Percentiles rank a stretch among this genome's conserved stretches.
These are phyloP conservation scores for Xerocomus brunneocitrinus DNA, from an alignment of 768 basidiomycete genomes.

Conservation along the genomic window DNA sequence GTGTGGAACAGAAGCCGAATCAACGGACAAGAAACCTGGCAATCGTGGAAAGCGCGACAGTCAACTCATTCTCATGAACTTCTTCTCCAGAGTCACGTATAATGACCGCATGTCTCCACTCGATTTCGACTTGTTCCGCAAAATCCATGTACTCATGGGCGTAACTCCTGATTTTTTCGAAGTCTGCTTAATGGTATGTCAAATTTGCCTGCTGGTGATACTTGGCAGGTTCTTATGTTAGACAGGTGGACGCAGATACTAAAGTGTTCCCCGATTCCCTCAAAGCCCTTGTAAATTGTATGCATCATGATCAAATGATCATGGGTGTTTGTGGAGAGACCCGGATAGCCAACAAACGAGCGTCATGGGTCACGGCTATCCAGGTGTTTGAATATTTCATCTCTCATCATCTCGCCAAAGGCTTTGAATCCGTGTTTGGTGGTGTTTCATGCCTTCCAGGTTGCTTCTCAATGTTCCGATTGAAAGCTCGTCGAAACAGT, in stretches of 20 bases:
- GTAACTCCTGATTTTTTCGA: constrained; percentile 99
- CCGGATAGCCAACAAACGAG: constrained; percentile 95
- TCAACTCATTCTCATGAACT: constrained; percentile 99
- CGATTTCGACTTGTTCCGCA: constrained; percentile 97
- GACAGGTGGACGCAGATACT: constrained; percentile 96
- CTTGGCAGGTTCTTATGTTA: constrained; percentile 9
- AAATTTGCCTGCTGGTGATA: constrained; percentile 6
- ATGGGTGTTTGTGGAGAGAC: constrained; percentile 99
- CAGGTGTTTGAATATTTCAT: constrained; percentile 99
- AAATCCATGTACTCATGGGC: constrained; percentile 95
- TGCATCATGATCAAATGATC: constrained; percentile 98
- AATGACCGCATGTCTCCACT: constrained; percentile 98
- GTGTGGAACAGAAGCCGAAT: constrained; percentile 88
- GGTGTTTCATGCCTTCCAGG: constrained; percentile 99
- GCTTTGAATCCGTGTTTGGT: constrained; percentile 98
- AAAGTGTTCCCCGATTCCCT: constrained; percentile 91
- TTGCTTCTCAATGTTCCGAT: constrained; percentile 99
- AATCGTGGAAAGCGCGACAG: constrained; percentile 98
- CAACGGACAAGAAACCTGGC: constrained; percentile 87
- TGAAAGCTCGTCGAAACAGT: constrained; percentile 83
- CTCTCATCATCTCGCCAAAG: constrained; percentile 96
- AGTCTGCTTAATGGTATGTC: constrained; percentile 88
- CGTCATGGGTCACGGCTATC: constrained; percentile 97
- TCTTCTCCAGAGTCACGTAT: constrained; percentile 98
- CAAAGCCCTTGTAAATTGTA: constrained; percentile 89